Conservation (phyloP, 306 rosid genomes). For the Malus asiatica region DNA sequence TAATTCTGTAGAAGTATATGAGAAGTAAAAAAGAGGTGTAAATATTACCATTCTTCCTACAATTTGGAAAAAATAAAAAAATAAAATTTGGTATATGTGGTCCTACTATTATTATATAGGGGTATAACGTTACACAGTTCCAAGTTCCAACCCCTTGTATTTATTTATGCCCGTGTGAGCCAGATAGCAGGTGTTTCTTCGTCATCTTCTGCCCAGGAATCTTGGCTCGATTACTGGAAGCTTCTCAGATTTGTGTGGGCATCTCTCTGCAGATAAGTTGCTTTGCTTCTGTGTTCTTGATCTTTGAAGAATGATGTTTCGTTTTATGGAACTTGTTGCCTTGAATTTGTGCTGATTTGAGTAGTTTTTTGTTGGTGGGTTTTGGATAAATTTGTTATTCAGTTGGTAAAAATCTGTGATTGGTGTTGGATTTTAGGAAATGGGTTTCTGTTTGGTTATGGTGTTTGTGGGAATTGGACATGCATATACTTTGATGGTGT, state of each 20-base stretch:
- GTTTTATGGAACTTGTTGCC: neutral
- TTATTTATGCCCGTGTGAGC: neutral
- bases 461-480: constrained; percentile 12
- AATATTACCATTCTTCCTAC: neutral
- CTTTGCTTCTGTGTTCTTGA: constrained; percentile 10
- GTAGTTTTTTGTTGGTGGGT: constrained; percentile 6
- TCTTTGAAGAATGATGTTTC: constrained; percentile 1
- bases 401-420: neutral
- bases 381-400: neutral
- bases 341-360: constrained; percentile 3
- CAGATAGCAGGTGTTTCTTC: constrained; percentile 15
- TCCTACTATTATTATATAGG: neutral
- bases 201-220: constrained; percentile 21
- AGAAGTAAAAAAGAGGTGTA: too few relatives aligned
- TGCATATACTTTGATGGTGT: constrained; percentile 17
- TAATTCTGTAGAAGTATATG: too few relatives aligned
- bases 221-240: constrained; percentile 22
- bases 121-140: neutral
- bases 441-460: constrained; percentile 15
- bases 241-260: constrained; percentile 22
- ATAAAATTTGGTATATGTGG: neutral
- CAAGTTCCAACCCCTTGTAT: neutral
- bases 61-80: neutral
- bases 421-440: neutral
- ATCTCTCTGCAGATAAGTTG: constrained; percentile 32